Conservation (phyloP, 129 eudicot genomes). For the Chrysanthemum seticuspe region DNA sequence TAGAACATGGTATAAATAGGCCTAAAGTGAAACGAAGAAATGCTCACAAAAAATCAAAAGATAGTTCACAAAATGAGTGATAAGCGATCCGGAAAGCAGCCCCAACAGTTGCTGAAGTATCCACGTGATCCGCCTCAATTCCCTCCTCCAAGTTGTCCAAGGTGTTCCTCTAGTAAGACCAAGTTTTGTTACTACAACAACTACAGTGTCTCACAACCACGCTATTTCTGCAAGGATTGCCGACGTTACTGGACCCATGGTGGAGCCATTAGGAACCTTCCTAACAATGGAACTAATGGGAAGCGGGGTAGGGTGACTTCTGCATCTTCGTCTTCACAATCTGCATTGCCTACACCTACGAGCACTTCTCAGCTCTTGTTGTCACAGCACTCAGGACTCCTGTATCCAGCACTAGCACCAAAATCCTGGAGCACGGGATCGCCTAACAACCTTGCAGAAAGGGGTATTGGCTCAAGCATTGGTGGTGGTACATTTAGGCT, state of each 20-base stretch:
- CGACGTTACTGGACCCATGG: slow-evolving; percentile 40
- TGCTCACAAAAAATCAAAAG: neutral
- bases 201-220: slow-evolving; percentile 29
- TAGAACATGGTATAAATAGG: slow-evolving; percentile 23
- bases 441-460: neutral
- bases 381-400: too few species aligned
- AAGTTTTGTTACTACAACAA: slow-evolving; percentile 38
- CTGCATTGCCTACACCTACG: neutral
- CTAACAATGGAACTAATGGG: slow-evolving; percentile 2
- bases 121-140: slow-evolving; percentile 28
- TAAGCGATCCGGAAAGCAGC: slow-evolving; percentile 7
- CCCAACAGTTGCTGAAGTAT: neutral
- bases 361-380: neutral
- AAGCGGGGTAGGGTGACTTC: slow-evolving; percentile 25
- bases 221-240: slow-evolving; percentile 30
- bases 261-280: slow-evolving; percentile 28
- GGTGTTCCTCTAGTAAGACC: slow-evolving; percentile 28
- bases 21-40: slow-evolving; percentile 6
- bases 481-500: slow-evolving; percentile 18
- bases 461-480: slow-evolving; percentile 1
- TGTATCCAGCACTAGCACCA: too few species aligned
- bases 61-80: slow-evolving; percentile 21
- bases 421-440: slow-evolving; percentile 4
- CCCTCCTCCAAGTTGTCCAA: slow-evolving; percentile 32
- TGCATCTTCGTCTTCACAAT: slow-evolving; percentile 7